phyloP scores from a whole-genome alignment of 495 filamentous ascomycete species.

The Aspergillus mulundensis region DNA sequence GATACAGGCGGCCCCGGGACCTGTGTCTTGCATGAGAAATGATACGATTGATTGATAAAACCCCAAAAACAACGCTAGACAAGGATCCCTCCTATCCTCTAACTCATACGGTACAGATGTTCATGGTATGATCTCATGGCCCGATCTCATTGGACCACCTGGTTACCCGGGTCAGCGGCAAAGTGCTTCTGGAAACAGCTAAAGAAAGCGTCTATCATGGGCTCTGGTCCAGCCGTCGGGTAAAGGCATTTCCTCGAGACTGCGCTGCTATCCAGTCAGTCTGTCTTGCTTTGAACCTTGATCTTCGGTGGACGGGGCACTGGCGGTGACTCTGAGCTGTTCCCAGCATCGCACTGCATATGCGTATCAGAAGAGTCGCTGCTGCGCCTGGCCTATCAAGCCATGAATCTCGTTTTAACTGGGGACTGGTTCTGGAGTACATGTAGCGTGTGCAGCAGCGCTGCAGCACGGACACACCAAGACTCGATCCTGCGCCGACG shows the following conservation, averaged over 20 bases:
- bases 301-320: too few species aligned
- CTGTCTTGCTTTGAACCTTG: too few species aligned
- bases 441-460: not conserved
- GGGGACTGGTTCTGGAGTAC: not conserved
- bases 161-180: not conserved
- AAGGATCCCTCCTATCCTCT: too few species aligned
- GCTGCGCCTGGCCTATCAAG: not conserved
- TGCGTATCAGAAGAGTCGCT: not conserved
- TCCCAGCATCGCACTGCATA: not conserved
- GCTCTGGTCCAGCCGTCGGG: not conserved
- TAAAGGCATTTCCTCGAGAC: not conserved
- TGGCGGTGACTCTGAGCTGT: too few species aligned
- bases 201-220: not conserved
- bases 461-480: not conserved
- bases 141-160: not conserved
- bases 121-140: constrained; percentile 19
- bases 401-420: not conserved
- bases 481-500: not conserved
- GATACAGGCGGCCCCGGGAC: not conserved
- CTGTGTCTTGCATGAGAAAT: not conserved
- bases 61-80: constrained; percentile 6
- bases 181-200: not conserved
- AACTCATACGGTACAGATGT: not conserved
- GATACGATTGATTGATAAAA: not conserved
- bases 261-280: not conserved